phyloP scores from a whole-genome alignment of 768 basidiomycete species.

The Auriscalpium orientale region DNA sequence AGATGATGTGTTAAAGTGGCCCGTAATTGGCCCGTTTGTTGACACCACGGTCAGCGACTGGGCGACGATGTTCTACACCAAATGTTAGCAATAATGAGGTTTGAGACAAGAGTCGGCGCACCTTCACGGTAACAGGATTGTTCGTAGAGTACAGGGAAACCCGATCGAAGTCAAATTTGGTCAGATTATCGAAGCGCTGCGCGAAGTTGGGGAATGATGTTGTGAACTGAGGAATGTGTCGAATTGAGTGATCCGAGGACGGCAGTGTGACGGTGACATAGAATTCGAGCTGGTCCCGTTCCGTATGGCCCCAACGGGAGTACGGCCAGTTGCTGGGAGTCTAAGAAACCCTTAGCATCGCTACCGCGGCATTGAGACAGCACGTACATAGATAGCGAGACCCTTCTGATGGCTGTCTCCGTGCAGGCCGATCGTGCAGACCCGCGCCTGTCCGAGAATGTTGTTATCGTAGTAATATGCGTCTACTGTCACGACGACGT shows the following conservation, averaged over 20 bases:
- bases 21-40: constrained; percentile 28
- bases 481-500: constrained; percentile 25
- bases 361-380: not conserved
- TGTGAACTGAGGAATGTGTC: constrained; percentile 22
- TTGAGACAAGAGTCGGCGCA: constrained; percentile 10
- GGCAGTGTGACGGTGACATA: constrained; percentile 26
- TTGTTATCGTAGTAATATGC: constrained; percentile 21
- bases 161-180: constrained; percentile 22
- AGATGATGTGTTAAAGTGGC: constrained; percentile 28
- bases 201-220: constrained; percentile 24
- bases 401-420: constrained; percentile 21
- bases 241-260: constrained; percentile 1
- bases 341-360: constrained; percentile 8
- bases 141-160: constrained; percentile 20
- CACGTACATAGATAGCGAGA: constrained; percentile 32
- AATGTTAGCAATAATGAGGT: not conserved
- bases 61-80: constrained; percentile 25
- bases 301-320: not conserved
- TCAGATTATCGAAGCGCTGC: constrained; percentile 23
- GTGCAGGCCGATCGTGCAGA: constrained; percentile 16
- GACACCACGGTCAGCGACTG: constrained; percentile 18
- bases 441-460: constrained; percentile 24
- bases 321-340: not conserved
- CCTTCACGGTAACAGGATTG: constrained; percentile 21
- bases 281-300: constrained; percentile 18